These are phyloP conservation scores for Pseudocercospora eumusae DNA, from an alignment of 2,329 filamentous ascomycete genomes.

Conservation along the genomic window DNA sequence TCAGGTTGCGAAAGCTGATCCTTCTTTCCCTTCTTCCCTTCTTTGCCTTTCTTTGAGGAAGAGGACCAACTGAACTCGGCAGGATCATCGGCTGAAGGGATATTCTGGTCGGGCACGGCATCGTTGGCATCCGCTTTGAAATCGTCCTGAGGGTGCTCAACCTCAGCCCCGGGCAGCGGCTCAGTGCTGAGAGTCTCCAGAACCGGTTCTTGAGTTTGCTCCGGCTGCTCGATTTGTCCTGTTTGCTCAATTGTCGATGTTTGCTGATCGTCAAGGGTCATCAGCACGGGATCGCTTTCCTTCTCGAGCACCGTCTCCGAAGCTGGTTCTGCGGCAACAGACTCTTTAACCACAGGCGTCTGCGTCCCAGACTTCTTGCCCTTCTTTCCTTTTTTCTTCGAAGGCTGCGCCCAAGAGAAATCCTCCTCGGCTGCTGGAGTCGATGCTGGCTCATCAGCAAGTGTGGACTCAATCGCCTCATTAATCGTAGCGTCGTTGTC, in stretches of 20 bases:
- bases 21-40: too few relatives aligned
- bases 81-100: neutral
- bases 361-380: neutral
- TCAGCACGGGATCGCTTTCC: too few relatives aligned
- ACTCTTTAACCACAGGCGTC: neutral
- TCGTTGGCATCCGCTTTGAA: neutral
- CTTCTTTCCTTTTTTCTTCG: constrained; percentile 25
- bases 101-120: neutral
- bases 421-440: constrained; percentile 9
- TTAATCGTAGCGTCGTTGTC: neutral
- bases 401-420: constrained; percentile 1
- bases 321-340: neutral
- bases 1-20: too few relatives aligned
- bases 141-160: neutral
- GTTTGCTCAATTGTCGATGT: neutral
- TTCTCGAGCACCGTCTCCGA: neutral
- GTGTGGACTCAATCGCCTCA: neutral
- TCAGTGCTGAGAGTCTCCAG: neutral
- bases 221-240: neutral
- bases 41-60: too few relatives aligned
- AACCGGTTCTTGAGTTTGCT: neutral
- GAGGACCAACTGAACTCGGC: too few relatives aligned
- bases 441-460: neutral
- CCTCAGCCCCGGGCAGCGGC: neutral
- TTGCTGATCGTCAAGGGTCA: neutral